These are phyloP conservation scores for Chalaropsis thielavioides DNA, from an alignment of 2,329 filamentous ascomycete species.

Conservation along the genomic window DNA sequence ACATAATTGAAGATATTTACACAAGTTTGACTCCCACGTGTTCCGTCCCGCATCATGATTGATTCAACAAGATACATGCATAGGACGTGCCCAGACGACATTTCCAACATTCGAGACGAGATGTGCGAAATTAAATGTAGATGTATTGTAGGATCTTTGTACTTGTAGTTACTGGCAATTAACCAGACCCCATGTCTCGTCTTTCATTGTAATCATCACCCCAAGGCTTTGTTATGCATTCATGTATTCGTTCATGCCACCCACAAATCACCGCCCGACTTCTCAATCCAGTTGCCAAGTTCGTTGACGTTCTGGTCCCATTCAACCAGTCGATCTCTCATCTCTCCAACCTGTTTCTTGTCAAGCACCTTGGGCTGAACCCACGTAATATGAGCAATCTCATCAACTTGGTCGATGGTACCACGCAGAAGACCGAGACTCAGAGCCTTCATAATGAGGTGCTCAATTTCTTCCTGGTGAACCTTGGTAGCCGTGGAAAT, in stretches of 20 bases:
- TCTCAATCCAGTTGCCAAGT: constrained; percentile 93
- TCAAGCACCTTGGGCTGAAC: constrained; percentile 97
- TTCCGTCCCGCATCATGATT: too few relatives aligned
- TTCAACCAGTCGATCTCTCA: constrained; percentile 75
- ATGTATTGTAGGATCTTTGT: neutral
- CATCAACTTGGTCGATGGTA: constrained; percentile 90
- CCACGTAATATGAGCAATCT: constrained; percentile 93
- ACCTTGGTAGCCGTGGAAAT: constrained; percentile 92
- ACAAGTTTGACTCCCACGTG: neutral
- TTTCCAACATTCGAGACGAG: neutral
- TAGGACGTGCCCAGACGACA: too few relatives aligned
- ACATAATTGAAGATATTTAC: neutral
- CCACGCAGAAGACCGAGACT: constrained; percentile 80
- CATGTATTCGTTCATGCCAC: constrained; percentile 43
- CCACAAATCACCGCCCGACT: constrained; percentile 89
- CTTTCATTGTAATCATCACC: constrained; percentile 13
- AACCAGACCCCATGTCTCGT: neutral
- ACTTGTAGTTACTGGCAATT: neutral
- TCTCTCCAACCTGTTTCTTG: constrained; percentile 84
- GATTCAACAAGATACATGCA: too few relatives aligned
- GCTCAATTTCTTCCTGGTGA: constrained; percentile 80
- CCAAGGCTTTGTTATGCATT: neutral
- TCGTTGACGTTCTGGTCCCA: constrained; percentile 96
- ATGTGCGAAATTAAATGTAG: neutral
- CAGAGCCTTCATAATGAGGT: constrained; percentile 97